Conservation (phyloP, 2,329 filamentous ascomycete genomes). For the Fusarium sp. region DNA sequence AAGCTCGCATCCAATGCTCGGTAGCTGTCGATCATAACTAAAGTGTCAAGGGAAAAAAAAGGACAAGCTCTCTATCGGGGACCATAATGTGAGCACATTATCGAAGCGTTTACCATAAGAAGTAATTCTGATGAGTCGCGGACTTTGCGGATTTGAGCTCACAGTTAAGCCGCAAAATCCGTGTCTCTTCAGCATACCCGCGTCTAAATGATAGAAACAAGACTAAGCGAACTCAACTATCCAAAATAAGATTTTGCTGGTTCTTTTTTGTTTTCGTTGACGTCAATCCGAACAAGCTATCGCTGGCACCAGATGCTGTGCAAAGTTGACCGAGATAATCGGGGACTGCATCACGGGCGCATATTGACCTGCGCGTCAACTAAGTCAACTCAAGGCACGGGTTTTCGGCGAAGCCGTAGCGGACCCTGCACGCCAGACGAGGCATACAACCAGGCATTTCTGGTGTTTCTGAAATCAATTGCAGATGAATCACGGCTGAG, state of each 20-base stretch:
- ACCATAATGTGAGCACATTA: background rate
- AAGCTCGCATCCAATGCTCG: background rate
- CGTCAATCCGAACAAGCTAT: constrained; percentile 1
- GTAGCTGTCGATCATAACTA: constrained; percentile 23
- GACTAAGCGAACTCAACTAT: background rate
- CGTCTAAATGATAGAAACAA: background rate
- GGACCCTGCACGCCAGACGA: constrained; percentile 4
- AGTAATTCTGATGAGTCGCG: background rate
- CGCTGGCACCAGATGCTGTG: background rate
- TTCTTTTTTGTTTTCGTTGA: background rate
- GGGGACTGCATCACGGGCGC: background rate
- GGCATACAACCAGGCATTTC: background rate
- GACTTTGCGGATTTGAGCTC: constrained; percentile 7
- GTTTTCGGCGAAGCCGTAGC: constrained; percentile 24
- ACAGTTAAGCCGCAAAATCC: constrained; percentile 1
- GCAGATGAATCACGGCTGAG: background rate
- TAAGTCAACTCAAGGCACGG: background rate
- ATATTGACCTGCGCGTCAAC: constrained; percentile 13
- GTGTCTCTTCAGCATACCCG: background rate
- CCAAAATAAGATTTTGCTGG: background rate
- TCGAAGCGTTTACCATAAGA: background rate
- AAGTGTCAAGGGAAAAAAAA: background rate
- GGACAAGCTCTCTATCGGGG: background rate
- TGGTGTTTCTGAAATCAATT: background rate
- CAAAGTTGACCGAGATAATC: constrained; percentile 4